phyloP scores from a whole-genome alignment of 2,329 filamentous ascomycete genomes.

The Claviceps sorghi region DNA sequence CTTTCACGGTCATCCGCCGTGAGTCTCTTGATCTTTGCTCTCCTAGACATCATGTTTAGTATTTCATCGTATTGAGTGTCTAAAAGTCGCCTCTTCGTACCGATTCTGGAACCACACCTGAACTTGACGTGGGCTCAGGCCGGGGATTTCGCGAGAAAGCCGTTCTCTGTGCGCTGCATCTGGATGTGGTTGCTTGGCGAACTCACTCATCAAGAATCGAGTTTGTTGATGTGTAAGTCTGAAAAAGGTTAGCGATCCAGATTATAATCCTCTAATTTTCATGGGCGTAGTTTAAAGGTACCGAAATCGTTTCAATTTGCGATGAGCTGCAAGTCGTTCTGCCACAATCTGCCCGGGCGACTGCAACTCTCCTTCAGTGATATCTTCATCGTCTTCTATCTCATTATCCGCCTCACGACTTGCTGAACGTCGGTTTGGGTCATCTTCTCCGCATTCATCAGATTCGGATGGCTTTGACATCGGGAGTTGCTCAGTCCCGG shows the following conservation, averaged over 20 bases:
- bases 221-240: slow-evolving; percentile 94
- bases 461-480: neutral
- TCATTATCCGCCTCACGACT: slow-evolving; percentile 39
- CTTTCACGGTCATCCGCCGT: slow-evolving; percentile 56
- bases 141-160: slow-evolving; percentile 78
- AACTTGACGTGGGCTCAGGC: slow-evolving; percentile 79
- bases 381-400: slow-evolving; percentile 41
- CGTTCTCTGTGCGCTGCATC: slow-evolving; percentile 83
- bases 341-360: slow-evolving; percentile 37
- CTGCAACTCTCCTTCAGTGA: slow-evolving; percentile 21
- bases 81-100: slow-evolving; percentile 32
- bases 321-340: slow-evolving; percentile 40
- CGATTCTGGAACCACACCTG: slow-evolving; percentile 98
- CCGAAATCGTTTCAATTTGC: slow-evolving; percentile 71
- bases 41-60: slow-evolving; percentile 23
- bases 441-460: slow-evolving; percentile 22
- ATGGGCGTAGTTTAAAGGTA: slow-evolving; percentile 21
- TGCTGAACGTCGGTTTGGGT: slow-evolving; percentile 15
- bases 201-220: slow-evolving; percentile 94
- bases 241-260: slow-evolving; percentile 18
- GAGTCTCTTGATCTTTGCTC: slow-evolving; percentile 57
- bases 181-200: slow-evolving; percentile 84
- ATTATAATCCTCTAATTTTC: neutral
- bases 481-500: neutral
- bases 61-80: neutral